Evolutionary conservation across 129 eudicot species (phyloP), one percentile per base, ranked within the genome.

Genomic region (Apium graveolens): DNA sequence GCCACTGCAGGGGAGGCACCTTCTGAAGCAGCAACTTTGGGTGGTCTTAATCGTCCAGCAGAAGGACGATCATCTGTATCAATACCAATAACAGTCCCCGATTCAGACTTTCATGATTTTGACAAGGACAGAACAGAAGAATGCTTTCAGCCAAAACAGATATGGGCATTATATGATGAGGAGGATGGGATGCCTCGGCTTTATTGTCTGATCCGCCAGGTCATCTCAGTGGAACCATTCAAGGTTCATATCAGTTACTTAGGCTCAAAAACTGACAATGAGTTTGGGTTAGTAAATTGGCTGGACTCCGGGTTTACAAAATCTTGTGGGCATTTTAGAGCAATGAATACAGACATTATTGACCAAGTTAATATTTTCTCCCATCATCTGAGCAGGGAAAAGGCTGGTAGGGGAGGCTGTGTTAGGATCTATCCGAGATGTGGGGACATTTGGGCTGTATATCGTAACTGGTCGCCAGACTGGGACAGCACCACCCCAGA

Each of bases 141-240:
- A 35, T 78, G 79, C 76, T 82, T 82, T 75, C 37, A 82, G 51
- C 85, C 82, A 57, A 82, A 82, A 63, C 82, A 82, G 51, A 82
- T 82, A 72, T 82, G 85, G 82, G 85, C 85, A 17, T 78, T 94
- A 34, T 94, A 94, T 70, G 98, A 94, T 70, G 98, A 94, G 84
- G 98, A 91, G 82, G 98, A 94, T 37, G 98, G 98, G 27, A 94
- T 94, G 98, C 97, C 98, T 39, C 93, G 97, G n/a, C 85, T 94
- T 77, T 94, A 94, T 77, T 94, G 98, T 84, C 90, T 94, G 70
- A 87, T 94, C 57, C 96, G 93, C 51, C 88, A 91, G 83, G 85
- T 94, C 83, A 85, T 94, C 75, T 89, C 96, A 3, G 90, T 88
- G 80, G 88, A 87, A 42, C 98, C 98, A 16, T 94, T 94, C 73